Evolutionary conservation across 2,329 filamentous ascomycete genomes (phyloP).

Genomic region (Fusarium sp.): DNA sequence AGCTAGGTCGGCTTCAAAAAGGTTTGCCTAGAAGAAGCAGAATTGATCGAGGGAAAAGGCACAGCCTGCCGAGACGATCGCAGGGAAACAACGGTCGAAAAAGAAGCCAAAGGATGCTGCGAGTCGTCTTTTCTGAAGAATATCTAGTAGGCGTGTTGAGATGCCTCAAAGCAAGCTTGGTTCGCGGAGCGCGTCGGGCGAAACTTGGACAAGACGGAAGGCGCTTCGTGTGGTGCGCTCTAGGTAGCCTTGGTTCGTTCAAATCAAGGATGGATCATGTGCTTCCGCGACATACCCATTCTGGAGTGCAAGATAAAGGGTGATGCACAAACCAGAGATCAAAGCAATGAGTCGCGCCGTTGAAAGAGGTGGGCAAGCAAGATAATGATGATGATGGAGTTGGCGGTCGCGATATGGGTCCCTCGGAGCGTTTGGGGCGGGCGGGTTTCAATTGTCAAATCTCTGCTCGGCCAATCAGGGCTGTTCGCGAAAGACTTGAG

Average conservation of each 20-base stretch:
- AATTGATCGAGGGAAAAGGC: conserved; percentile 19
- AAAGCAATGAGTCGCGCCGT: conserved; percentile 19
- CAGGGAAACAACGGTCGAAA: background rate
- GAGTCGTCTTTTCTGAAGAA: conserved; percentile 19
- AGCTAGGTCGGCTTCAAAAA: conserved; percentile 6
- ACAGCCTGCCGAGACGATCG: conserved; percentile 22
- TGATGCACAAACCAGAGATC: conserved; percentile 22
- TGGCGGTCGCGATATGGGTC: conserved; percentile 39
- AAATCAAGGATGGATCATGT: conserved; percentile 30
- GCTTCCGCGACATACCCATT: conserved; percentile 29
- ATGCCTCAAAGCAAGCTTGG: conserved; percentile 25
- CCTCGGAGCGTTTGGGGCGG: conserved; percentile 39
- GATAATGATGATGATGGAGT: conserved; percentile 36
- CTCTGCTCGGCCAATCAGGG: conserved; percentile 36
- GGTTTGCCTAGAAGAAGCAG: conserved; percentile 2
- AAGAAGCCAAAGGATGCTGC: conserved; percentile 8
- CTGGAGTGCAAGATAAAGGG: conserved; percentile 19
- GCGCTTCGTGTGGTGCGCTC: conserved; percentile 3
- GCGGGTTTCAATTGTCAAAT: conserved; percentile 40
- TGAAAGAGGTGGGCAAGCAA: conserved; percentile 9
- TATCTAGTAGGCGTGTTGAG: conserved; percentile 27
- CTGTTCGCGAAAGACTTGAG: background rate
- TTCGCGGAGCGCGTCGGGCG: conserved; percentile 26
- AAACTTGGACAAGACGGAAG: conserved; percentile 9
- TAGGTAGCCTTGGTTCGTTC: conserved; percentile 23